These are phyloP conservation scores for Wallacemonas collosoma DNA, from an alignment of 208 protist genomes.

Conservation along the genomic window DNA sequence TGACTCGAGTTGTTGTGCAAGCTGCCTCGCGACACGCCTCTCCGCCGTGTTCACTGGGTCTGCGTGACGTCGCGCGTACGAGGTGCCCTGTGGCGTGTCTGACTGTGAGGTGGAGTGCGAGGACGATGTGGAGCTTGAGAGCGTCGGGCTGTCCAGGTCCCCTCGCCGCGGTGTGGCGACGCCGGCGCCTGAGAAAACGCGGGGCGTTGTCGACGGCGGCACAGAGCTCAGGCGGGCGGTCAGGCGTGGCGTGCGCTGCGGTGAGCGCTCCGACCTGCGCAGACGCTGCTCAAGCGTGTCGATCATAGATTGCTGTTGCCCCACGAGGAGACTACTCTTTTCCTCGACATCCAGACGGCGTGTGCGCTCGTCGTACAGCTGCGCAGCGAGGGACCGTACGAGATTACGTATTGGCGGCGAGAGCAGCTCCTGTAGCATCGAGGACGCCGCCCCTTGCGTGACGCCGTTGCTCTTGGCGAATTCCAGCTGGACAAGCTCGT, in stretches of 20 bases:
- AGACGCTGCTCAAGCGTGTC: conserved; percentile 35
- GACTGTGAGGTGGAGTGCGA: neutral
- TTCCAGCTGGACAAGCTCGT: conserved; percentile 26
- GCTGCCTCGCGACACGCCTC: conserved; percentile 1
- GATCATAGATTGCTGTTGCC: conserved; percentile 36
- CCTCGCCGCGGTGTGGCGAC: neutral
- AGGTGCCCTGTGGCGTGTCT: neutral
- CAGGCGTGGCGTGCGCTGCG: neutral
- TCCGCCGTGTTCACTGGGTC: conserved; percentile 8
- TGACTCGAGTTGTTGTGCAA: neutral
- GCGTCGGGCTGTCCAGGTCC: conserved; percentile 12
- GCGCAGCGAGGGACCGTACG: conserved; percentile 43
- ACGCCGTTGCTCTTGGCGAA: conserved; percentile 21
- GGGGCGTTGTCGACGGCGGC: neutral
- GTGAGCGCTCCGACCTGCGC: neutral
- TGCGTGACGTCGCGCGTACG: neutral
- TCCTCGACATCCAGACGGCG: conserved; percentile 42
- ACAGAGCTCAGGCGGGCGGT: neutral
- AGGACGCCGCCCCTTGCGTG: neutral
- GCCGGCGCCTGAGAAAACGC: neutral
- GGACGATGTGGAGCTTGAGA: conserved; percentile 2
- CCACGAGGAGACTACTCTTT: conserved; percentile 41
- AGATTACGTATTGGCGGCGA: conserved; percentile 30
- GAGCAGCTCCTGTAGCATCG: conserved; percentile 18
- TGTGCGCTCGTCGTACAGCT: conserved; percentile 41